phyloP scores from a whole-genome alignment of 2,329 filamentous ascomycete genomes.

The Trichoderma sp. region DNA sequence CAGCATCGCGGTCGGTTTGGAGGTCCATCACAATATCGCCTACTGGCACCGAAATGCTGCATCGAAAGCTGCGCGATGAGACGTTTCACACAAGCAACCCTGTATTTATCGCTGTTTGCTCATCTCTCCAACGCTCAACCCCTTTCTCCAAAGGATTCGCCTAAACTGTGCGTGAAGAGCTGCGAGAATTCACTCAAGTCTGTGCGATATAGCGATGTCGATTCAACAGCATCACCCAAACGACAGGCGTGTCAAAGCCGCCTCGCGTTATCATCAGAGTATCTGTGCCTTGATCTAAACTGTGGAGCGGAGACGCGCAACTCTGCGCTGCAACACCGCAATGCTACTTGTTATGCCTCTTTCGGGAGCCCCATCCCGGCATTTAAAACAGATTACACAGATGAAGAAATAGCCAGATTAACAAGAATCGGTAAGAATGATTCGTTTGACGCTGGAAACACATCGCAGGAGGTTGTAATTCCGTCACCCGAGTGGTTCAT shows the following conservation, averaged over 20 bases:
- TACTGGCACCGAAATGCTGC: not conserved
- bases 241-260: slow-evolving; percentile 2
- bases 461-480: slow-evolving; percentile 34
- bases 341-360: slow-evolving; percentile 9
- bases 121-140: not conserved
- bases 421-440: slow-evolving; percentile 32
- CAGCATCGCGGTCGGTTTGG: not conserved
- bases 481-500: slow-evolving; percentile 35
- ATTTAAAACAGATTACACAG: slow-evolving; percentile 30
- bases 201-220: not conserved
- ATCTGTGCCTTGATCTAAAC: slow-evolving; percentile 10
- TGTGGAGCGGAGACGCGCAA: slow-evolving; percentile 5
- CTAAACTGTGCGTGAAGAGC: not conserved
- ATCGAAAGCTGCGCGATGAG: not conserved
- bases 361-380: not conserved
- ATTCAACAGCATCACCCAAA: not conserved
- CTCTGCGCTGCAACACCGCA: not conserved
- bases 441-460: not conserved
- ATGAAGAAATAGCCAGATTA: slow-evolving; percentile 32
- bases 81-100: not conserved
- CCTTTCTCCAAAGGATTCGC: not conserved
- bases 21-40: not conserved
- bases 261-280: slow-evolving; percentile 14
- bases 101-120: not conserved
- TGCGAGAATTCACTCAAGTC: not conserved